These are phyloP conservation scores for Sugiyamaella smithiae DNA, from an alignment of 805 yeast genomes.

Conservation along the genomic window DNA sequence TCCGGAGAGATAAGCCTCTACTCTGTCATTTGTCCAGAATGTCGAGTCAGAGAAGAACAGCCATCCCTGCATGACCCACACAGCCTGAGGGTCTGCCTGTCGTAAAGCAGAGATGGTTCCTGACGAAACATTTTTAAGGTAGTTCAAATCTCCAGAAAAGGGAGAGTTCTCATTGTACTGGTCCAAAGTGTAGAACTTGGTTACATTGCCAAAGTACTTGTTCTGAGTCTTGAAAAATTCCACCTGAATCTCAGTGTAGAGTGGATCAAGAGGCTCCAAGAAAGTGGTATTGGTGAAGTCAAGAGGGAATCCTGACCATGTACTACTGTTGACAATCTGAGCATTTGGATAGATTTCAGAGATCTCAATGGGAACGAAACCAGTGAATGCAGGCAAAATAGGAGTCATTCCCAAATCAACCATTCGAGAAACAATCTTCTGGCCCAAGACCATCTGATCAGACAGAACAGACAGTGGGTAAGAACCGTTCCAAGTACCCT, in stretches of 20 bases:
- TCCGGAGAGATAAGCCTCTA: slow-evolving; percentile 17
- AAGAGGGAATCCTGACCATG: slow-evolving; percentile 17
- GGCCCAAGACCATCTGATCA: slow-evolving; percentile 11
- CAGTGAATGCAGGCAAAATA: slow-evolving; percentile 20
- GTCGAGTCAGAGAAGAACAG: slow-evolving; percentile 13
- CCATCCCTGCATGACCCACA: slow-evolving; percentile 21
- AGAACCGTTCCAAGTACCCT: slow-evolving; percentile 19
- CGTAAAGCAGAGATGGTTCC: slow-evolving; percentile 10
- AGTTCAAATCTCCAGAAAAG: slow-evolving; percentile 12
- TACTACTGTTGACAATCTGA: slow-evolving; percentile 7
- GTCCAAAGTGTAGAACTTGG: slow-evolving; percentile 19
- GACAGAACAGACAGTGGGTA: slow-evolving; percentile 8
- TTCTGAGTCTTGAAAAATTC: slow-evolving; percentile 12
- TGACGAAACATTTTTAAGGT: slow-evolving; percentile 12
- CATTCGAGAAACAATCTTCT: slow-evolving; percentile 15
- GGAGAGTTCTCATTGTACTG: slow-evolving; percentile 20
- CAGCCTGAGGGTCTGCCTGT: slow-evolving; percentile 11
- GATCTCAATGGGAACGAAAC: slow-evolving; percentile 15
- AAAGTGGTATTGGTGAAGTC: slow-evolving; percentile 16
- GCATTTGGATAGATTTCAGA: slow-evolving; percentile 14
- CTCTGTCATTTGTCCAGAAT: slow-evolving; percentile 16
- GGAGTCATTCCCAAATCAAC: slow-evolving; percentile 19
- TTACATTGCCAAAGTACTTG: slow-evolving; percentile 9
- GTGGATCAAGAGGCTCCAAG: slow-evolving; percentile 18
- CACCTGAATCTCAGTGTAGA: slow-evolving; percentile 15